Evolutionary conservation across 371 early-diverging fungal genomes (phyloP), one percentile per base, ranked within the genome.

Genomic region (Umbelopsis sp.): DNA sequence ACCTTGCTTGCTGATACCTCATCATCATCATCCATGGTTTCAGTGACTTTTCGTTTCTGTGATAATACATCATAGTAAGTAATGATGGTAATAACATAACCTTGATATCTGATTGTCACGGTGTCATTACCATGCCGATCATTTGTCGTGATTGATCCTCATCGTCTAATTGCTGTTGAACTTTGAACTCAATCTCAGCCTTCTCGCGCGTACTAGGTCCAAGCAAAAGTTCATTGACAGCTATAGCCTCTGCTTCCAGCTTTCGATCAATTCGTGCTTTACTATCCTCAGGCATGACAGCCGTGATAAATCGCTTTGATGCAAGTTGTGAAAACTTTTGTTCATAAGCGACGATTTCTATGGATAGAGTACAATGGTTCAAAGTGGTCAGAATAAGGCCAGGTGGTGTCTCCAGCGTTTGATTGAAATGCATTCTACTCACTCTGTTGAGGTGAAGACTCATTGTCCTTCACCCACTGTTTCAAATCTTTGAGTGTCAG

Each of bases 211-310:
- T 29, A 18, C 57, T 57, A 4, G 57, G 84, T 32, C 81, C 83
- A 24, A 80, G 46, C 3, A 77, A 67, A 68, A 82, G 72, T 52
- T 82, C 91, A 29, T 86, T 87, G 0, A 85, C 74, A 68, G 89
- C 87, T 63, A 82, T 82, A 20, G 84, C 88, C 52, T 91, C 89
- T 32, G 87, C 91, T 25, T 79, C 85, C 70, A 93, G 83, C 25
- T 76, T 72, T 57, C 86, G 82, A 72, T 95, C 95, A 18, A 80
- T 75, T 22, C 74, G 77, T 2, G 90, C 86, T 32, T 90, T 72
- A 45, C 88, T 86, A 72, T 94, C 93, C 45, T 80, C 83, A 22
- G 88, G 83, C 52, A 81, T 69, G 5, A 89, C 87, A 0, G 89
- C 90, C 45, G 75, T 77, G 22, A 93, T 78, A 63, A 83, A 87